A percentile compares a stretch with the other conserved stretches of the same genome.
Conservation (phyloP, 148 eudicot species). For the Beta vulgaris region DNA sequence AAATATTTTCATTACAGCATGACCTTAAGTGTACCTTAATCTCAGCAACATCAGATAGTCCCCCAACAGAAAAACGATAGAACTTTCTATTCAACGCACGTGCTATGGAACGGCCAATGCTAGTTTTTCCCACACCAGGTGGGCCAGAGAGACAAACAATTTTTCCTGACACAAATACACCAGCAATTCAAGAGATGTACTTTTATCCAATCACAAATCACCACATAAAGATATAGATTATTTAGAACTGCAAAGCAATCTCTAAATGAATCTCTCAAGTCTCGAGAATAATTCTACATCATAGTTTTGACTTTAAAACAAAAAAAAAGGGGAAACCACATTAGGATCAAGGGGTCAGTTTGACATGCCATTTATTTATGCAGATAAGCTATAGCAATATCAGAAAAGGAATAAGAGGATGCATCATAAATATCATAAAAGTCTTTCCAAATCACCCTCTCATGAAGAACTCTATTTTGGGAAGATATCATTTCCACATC, state of each 20-base stretch:
- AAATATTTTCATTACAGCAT: not conserved
- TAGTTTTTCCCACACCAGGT: slow-evolving; percentile 98
- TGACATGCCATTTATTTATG: not conserved
- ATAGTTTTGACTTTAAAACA: not conserved
- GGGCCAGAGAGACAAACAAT: slow-evolving; percentile 96
- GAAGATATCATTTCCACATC: not conserved
- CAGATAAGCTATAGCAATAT: not conserved
- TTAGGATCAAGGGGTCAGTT: not conserved
- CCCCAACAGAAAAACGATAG: slow-evolving; percentile 97
- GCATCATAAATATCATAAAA: not conserved
- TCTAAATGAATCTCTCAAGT: not conserved
- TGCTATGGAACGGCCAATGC: slow-evolving; percentile 98
- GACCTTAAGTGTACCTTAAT: slow-evolving; percentile 58
- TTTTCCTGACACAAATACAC: slow-evolving; percentile 50
- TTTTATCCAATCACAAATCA: not conserved
- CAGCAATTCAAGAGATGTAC: not conserved
- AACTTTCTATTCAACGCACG: slow-evolving; percentile 97
- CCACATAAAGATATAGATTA: not conserved
- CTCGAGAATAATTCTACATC: not conserved
- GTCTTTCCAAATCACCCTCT: not conserved
- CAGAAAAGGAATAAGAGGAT: not conserved
- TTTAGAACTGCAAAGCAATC: not conserved
- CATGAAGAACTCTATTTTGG: not conserved
- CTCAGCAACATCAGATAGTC: slow-evolving; percentile 98
- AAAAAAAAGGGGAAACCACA: not conserved